phyloP scores from a whole-genome alignment of 148 eudicot genomes.

The Spergularia marina region DNA sequence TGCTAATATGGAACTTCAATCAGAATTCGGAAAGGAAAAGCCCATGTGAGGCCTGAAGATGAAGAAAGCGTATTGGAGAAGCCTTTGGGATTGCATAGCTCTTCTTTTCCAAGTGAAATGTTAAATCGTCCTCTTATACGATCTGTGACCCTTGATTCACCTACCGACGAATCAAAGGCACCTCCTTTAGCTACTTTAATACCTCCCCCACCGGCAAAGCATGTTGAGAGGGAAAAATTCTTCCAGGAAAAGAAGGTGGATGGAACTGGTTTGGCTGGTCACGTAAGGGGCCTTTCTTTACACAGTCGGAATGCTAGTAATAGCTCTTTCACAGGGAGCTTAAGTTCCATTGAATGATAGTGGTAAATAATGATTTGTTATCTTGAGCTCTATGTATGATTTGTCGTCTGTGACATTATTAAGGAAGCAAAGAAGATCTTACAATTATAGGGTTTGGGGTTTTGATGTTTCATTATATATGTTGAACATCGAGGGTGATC shows the following conservation, averaged over 20 bases:
- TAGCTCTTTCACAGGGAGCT: conserved; percentile 72
- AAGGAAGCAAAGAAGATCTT: conserved; percentile 2
- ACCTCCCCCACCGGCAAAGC: conserved; percentile 98
- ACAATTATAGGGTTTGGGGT: background rate
- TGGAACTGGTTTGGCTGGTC: conserved; percentile 55
- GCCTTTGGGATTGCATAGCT: conserved; percentile 42
- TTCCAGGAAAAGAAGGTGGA: conserved; percentile 81
- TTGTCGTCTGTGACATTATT: background rate
- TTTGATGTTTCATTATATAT: background rate
- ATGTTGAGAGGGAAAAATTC: conserved; percentile 80
- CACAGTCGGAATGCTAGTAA: conserved; percentile 73
- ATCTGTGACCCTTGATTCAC: conserved; percentile 39
- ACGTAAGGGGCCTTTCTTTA: conserved; percentile 72
- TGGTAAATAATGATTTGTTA: too few species aligned
- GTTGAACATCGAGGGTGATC: conserved; percentile 7
- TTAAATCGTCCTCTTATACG: conserved; percentile 68
- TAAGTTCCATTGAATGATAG: conserved; percentile 51
- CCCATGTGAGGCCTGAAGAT: conserved; percentile 60
- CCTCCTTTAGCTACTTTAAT: conserved; percentile 43
- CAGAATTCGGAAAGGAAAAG: conserved; percentile 94
- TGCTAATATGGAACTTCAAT: background rate
- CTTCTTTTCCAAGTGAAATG: conserved; percentile 41
- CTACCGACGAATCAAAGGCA: conserved; percentile 33
- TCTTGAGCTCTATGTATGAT: background rate
- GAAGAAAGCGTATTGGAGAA: conserved; percentile 47